Percentiles rank a stretch among this genome's conserved stretches.
phyloP scores from a whole-genome alignment of 176 grass and related monocot species.

The Eragrostis nindensis region DNA sequence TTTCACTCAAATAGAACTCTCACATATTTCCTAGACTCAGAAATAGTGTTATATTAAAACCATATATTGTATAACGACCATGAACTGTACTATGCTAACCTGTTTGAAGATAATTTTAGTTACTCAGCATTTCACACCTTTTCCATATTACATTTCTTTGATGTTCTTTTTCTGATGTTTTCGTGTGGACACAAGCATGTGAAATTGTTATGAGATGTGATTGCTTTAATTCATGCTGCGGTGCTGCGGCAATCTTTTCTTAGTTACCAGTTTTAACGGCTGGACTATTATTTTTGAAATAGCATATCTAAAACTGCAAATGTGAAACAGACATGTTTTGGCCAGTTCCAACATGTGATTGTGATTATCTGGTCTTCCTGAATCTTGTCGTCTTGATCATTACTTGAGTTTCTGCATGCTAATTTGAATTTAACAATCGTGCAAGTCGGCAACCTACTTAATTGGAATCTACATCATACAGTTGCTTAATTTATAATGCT shows the following conservation, averaged over 20 bases:
- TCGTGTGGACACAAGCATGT: neutral
- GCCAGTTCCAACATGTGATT: neutral
- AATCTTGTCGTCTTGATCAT: neutral
- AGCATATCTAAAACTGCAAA: constrained; percentile 12
- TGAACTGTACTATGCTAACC: neutral
- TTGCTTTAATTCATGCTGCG: neutral
- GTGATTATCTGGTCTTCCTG: neutral
- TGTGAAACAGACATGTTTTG: neutral
- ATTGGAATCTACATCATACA: neutral
- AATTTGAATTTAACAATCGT: neutral
- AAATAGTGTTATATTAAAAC: neutral
- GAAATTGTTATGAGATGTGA: constrained; percentile 18
- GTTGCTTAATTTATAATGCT: neutral
- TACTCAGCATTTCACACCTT: neutral
- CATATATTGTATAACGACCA: neutral
- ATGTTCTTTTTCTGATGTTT: neutral
- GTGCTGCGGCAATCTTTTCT: neutral
- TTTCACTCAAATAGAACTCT: neutral
- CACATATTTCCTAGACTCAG: neutral
- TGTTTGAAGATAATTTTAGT: neutral
- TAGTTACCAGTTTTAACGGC: neutral
- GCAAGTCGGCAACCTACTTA: neutral
- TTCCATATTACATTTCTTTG: constrained; percentile 12
- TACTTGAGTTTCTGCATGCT: neutral
- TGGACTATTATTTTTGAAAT: constrained; percentile 18